phyloP scores from a whole-genome alignment of 2,329 filamentous ascomycete genomes.

The Apiospora arundinis region DNA sequence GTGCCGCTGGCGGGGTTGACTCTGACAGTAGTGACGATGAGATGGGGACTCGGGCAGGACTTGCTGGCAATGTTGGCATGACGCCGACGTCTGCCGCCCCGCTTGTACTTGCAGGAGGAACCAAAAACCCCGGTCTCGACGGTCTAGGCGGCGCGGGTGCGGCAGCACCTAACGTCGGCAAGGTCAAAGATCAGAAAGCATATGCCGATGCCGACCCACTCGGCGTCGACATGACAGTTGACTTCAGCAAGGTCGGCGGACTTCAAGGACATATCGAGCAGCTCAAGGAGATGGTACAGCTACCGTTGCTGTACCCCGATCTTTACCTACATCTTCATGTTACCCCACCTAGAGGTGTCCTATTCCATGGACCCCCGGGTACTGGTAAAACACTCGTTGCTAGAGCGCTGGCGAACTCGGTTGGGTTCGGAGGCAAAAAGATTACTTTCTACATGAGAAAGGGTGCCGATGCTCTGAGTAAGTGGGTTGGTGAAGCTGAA shows the following conservation, averaged over 20 bases:
- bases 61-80: constrained; percentile 66
- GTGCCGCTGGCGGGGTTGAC: constrained; percentile 74
- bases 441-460: constrained; percentile 99
- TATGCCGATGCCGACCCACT: constrained; percentile 93
- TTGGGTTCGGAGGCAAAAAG: constrained; percentile 87
- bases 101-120: constrained; percentile 49
- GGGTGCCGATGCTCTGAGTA: constrained; percentile 94
- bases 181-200: constrained; percentile 90
- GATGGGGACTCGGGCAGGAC: constrained; percentile 66
- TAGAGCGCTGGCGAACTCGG: constrained; percentile 87
- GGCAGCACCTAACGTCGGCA: constrained; percentile 80
- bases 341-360: constrained; percentile 89
- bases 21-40: constrained; percentile 98
- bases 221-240: constrained; percentile 89
- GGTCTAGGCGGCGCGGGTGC: constrained; percentile 48
- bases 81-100: constrained; percentile 60
- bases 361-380: constrained; percentile 96
- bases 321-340: constrained; percentile 91
- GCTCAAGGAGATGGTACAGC: constrained; percentile 97
- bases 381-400: constrained; percentile 98
- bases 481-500: constrained; percentile 99
- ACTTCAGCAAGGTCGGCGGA: constrained; percentile 93
- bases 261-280: constrained; percentile 94
- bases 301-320: constrained; percentile 93
- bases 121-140: constrained; percentile 47